Conservation (phyloP, 108 stramenopile species). For the Craspedostauros australis region DNA sequence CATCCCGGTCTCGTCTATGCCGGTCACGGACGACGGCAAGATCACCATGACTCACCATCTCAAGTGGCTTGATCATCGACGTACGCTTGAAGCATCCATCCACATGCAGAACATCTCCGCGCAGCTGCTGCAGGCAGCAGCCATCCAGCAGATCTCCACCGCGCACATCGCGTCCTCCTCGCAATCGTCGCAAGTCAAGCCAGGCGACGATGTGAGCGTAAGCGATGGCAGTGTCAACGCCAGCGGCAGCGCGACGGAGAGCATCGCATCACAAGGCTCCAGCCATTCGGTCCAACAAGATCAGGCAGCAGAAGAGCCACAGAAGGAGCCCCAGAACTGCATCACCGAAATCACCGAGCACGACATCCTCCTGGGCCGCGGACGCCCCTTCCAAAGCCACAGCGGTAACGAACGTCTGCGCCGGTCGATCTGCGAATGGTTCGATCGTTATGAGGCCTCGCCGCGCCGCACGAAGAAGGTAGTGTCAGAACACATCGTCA, state of each 20-base stretch:
- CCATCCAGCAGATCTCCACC: neutral
- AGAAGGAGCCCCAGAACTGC: no score
- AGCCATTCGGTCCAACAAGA: no score
- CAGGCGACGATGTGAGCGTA: neutral
- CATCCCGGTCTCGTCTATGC: neutral
- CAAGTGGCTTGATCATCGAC: neutral
- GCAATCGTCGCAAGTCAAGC: neutral
- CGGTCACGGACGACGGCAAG: neutral
- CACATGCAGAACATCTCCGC: no score
- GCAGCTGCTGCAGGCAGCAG: neutral
- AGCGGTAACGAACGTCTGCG: no score
- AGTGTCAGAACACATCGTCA: constrained; percentile 22
- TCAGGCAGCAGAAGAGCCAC: no score
- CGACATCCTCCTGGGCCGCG: neutral
- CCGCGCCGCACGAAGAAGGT: no score
- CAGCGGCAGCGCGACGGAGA: neutral
- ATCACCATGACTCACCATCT: neutral
- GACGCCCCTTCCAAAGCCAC: no score
- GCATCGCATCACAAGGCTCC: no score
- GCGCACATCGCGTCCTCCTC: neutral
- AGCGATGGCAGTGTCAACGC: neutral
- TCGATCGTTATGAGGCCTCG: no score
- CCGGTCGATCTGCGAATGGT: no score
- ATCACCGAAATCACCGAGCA: neutral
- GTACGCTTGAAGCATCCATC: no score